These are phyloP conservation scores for Candida quercuum DNA, from an alignment of 805 yeast genomes.

Conservation along the genomic window DNA sequence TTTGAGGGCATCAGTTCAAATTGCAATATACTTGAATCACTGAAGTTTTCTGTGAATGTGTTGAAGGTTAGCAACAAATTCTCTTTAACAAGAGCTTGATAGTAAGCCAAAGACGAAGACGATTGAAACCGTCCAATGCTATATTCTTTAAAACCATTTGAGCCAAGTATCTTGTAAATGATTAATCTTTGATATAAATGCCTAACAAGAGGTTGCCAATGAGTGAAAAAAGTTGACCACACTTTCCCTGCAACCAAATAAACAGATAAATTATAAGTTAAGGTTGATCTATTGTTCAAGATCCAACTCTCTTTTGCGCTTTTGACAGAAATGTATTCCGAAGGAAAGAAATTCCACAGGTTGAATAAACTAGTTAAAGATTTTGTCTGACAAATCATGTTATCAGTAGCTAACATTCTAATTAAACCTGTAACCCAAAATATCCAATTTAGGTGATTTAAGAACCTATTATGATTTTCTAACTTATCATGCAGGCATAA, in stretches of 20 bases:
- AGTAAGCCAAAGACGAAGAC: no score
- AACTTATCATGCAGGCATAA: conserved; percentile 2
- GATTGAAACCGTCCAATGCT: no score
- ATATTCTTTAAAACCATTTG: neutral
- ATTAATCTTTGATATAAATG: conserved; percentile 61
- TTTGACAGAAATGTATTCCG: conserved; percentile 10
- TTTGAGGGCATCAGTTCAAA: conserved; percentile 23
- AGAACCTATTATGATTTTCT: neutral
- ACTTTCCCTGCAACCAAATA: conserved; percentile 47
- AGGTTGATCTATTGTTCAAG: conserved; percentile 30
- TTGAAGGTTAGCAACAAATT: neutral
- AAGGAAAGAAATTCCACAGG: conserved; percentile 66
- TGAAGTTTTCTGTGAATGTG: conserved; percentile 4
- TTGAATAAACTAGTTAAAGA: conserved; percentile 65
- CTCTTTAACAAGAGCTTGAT: neutral
- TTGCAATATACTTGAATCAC: neutral
- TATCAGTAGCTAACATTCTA: conserved; percentile 58
- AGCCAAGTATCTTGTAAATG: conserved; percentile 59
- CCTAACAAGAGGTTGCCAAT: conserved; percentile 77
- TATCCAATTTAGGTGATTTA: conserved; percentile 51
- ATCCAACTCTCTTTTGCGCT: conserved; percentile 35
- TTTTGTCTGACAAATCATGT: conserved; percentile 55
- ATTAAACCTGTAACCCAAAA: conserved; percentile 66
- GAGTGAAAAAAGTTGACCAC: conserved; percentile 60
- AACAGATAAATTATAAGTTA: conserved; percentile 42